These are phyloP conservation scores for Cercospora berteroae DNA, from an alignment of 2,329 filamentous ascomycete genomes.

Conservation along the genomic window DNA sequence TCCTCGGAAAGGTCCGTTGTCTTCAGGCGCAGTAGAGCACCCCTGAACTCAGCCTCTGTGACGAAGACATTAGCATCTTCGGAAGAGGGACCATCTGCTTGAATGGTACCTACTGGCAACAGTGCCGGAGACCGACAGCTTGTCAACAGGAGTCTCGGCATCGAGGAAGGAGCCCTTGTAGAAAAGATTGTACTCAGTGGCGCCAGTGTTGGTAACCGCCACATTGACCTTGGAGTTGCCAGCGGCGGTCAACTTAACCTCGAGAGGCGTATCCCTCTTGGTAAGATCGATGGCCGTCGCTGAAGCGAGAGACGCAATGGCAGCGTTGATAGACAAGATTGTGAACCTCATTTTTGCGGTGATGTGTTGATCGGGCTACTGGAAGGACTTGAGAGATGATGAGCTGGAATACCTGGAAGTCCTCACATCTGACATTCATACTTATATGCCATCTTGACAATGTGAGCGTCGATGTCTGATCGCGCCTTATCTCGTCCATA, in stretches of 20 bases:
- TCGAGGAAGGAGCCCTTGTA: constrained; percentile 32
- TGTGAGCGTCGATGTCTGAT: neutral
- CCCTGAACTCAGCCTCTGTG: constrained; percentile 45
- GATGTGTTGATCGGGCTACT: neutral
- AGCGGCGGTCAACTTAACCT: constrained; percentile 25
- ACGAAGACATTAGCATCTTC: neutral
- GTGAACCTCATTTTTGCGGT: constrained; percentile 13
- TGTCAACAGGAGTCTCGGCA: constrained; percentile 27
- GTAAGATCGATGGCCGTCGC: constrained; percentile 25
- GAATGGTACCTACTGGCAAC: constrained; percentile 15
- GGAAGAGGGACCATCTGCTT: no score
- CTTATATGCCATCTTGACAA: neutral
- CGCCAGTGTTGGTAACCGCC: constrained; percentile 29
- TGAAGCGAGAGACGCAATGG: constrained; percentile 9
- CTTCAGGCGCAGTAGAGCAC: constrained; percentile 53
- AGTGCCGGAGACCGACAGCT: constrained; percentile 24
- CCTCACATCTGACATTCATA: neutral
- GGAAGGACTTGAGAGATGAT: neutral
- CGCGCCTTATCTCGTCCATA: neutral
- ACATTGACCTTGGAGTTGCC: constrained; percentile 31
- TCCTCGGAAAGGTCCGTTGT: constrained; percentile 47
- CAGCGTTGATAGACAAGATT: constrained; percentile 14
- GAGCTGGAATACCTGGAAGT: neutral
- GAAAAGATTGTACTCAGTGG: constrained; percentile 29
- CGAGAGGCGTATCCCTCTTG: constrained; percentile 28